Evolutionary conservation across 1,139 yeast species (phyloP), one percentile per base, ranked within the genome.

Genomic region (Waltiozyma solani): DNA sequence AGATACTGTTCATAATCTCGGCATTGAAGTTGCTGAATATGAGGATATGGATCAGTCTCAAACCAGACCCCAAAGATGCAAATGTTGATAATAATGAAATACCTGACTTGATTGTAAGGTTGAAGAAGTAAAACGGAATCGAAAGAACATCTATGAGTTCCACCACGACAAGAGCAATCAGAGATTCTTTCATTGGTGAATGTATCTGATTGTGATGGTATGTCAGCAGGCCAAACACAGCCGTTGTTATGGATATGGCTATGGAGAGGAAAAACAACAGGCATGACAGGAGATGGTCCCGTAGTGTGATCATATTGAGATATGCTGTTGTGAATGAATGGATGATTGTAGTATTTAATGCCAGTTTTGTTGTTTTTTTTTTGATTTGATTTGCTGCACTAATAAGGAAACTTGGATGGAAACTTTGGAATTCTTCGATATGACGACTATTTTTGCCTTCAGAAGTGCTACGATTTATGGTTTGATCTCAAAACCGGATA

Each of bases 41-140:
- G 4, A 40, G 32, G 12, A 38, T n/a, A 37, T 42, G 40, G 20
- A 48, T 23, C 14, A 40, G 35, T 15, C 43, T 38, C 39, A 51
- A 48, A 11, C 54, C 52, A 34, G 55, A 51, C 46, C 53, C 52
- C 32, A 50, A 37, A 24, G 49, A 42, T 2, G 44, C 13, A 4
- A 38, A 15, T 9, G 44, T 12, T 8, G 53, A 46, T 11, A 40
- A 11, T 3, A 34, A 6, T 2, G 38, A 29, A 25, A 40, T 15
- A 11, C 20, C 3, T 3, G n/a, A 17, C 22, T 18, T 30, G n/a
- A 30, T 17, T 7, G 6, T 4, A 4, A 30, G 20, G 2, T 14
- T 19, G 4, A 34, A 3, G 14, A 41, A 34, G 11, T 33, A 25
- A 4, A 33, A 13, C 2, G 44, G 44, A 22, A 39, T n/a, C 8